phyloP scores from a whole-genome alignment of 164 flowering plant species.

The Warburgia ugandensis region DNA sequence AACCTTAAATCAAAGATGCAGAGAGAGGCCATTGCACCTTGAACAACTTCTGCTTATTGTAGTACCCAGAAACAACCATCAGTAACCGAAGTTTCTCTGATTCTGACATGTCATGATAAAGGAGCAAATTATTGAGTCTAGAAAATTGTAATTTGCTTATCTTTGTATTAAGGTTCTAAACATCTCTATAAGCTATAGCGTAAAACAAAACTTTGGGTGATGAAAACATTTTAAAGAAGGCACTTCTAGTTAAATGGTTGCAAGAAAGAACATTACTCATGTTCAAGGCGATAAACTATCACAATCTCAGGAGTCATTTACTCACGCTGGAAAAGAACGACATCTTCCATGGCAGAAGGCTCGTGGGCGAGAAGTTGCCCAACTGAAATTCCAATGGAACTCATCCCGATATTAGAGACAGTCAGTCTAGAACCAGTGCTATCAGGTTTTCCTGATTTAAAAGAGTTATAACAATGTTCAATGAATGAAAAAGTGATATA shows the following conservation, averaged over 20 bases:
- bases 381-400: slow-evolving; percentile 55
- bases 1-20: background rate
- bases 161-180: too few species aligned
- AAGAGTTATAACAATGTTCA: background rate
- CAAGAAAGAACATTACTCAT: too few species aligned
- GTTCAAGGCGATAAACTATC: background rate
- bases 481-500: background rate
- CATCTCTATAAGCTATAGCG: too few species aligned
- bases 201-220: too few species aligned
- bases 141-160: too few species aligned
- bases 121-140: background rate
- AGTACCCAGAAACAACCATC: slow-evolving; percentile 61
- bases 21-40: slow-evolving; percentile 31
- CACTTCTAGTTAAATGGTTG: too few species aligned
- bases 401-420: slow-evolving; percentile 49
- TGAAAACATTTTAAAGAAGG: too few species aligned
- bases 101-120: slow-evolving; percentile 26
- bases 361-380: slow-evolving; percentile 41
- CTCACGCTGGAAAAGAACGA: slow-evolving; percentile 49
- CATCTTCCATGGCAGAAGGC: slow-evolving; percentile 32
- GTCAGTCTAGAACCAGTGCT: slow-evolving; percentile 27
- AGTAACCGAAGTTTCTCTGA: slow-evolving; percentile 52
- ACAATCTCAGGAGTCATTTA: too few species aligned
- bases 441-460: slow-evolving; percentile 35
- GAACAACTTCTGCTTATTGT: slow-evolving; percentile 51